Evolutionary conservation across 2,329 filamentous ascomycete species (phyloP).

Genomic region (Diaporthe humulicola): DNA sequence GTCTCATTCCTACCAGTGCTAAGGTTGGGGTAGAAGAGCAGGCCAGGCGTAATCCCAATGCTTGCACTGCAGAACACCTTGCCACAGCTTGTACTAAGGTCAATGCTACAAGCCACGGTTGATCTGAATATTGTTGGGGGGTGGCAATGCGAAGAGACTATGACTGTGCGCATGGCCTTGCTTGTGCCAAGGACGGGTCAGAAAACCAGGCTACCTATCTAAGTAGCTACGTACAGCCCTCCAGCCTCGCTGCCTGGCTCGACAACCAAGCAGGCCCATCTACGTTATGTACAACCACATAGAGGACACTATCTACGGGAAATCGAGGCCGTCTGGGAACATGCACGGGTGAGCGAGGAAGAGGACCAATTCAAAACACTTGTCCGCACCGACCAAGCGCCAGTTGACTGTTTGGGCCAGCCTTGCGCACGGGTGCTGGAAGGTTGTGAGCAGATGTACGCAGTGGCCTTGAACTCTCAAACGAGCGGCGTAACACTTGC

Average conservation of each 20-base stretch:
- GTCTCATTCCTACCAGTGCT: background rate
- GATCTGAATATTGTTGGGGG: background rate
- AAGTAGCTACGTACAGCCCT: background rate
- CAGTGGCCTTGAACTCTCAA: no score
- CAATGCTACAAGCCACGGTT: background rate
- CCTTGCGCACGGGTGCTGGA: background rate
- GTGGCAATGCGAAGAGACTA: background rate
- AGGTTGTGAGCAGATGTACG: no score
- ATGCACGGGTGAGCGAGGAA: background rate
- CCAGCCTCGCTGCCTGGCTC: background rate
- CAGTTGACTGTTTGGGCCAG: background rate
- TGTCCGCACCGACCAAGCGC: background rate
- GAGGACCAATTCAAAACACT: background rate
- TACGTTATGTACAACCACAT: no score
- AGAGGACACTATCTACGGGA: no score
- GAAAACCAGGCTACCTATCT: no score
- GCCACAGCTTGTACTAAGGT: background rate
- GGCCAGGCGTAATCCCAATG: background rate
- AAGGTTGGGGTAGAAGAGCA: background rate
- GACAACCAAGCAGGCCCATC: background rate
- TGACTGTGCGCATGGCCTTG: background rate
- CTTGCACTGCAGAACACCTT: background rate
- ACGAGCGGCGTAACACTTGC: background rate
- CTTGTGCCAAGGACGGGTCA: background rate
- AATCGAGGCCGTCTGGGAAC: accelerated